Evolutionary conservation across 2,329 filamentous ascomycete species (phyloP), one percentile per base, ranked within the genome.

Genomic region (Colletotrichum eremochloae): DNA sequence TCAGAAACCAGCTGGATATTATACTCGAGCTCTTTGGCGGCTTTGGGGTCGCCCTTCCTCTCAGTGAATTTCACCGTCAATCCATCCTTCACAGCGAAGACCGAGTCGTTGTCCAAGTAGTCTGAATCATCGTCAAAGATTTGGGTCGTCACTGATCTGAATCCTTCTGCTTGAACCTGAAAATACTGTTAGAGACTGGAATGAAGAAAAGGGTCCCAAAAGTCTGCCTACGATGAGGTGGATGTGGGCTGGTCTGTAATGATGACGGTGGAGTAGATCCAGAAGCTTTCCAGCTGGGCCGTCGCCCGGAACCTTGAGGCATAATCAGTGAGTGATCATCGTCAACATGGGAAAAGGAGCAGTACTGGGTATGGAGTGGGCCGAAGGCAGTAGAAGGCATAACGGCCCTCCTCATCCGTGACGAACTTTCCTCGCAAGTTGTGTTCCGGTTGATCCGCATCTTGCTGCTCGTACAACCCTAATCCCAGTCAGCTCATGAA

Each of bases 111-210:
- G 7, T 76, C 76, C 31, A 94, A 83, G 76, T 93, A 91, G 74
- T 88, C 85, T 80, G 91, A 90, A 73, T 89, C 85, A 69, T 86
- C 84, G 79, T 94, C 92, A 78, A 94, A 96, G 67, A 96, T 90
- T 80, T 96, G 93, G 1, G 86, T 88, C 0, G 91, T 92, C 60
- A 97, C 86, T 0, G 91, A 85, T 77, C 90, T 92, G 83, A 92
- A 91, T 9, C 87, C 88, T 2, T 87, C 84, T 15, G 86, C 84
- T 38, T 86, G 85, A 61, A 84, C 80, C 69, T 72, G 24, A 2
- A 4, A 8, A 11, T 0, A 0, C 15, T n/a, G 12, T 71, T 20
- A 68, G 29, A 3, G 4, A 5, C 81, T 82, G 29, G 7, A 9
- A 38, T 5, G 29, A 0, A 36, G 42, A 38, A 40, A 6, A 8